Percentiles rank a stretch among this genome's conserved stretches.
phyloP scores from a whole-genome alignment of 805 yeast species.

The Candida sithepensis region DNA sequence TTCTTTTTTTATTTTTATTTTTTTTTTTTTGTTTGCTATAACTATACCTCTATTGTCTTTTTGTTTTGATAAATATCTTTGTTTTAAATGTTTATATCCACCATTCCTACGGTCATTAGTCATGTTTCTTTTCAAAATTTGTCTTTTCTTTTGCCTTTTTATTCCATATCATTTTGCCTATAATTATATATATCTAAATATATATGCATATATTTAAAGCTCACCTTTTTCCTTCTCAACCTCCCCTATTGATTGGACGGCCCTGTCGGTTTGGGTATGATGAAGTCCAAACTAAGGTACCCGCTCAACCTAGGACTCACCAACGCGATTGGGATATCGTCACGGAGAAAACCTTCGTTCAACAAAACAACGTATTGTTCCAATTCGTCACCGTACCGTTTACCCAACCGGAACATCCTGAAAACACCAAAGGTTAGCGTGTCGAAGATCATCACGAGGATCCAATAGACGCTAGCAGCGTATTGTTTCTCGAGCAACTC shows the following conservation, averaged over 20 bases:
- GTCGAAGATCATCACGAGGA: conserved; percentile 39
- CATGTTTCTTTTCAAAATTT: too few species aligned
- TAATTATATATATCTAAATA: background rate
- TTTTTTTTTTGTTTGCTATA: background rate
- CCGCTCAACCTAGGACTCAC: conserved; percentile 53
- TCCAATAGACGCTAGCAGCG: conserved; percentile 35
- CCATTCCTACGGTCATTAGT: too few species aligned
- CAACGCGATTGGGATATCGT: conserved; percentile 31
- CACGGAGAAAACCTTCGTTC: conserved; percentile 26
- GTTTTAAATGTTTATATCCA: too few species aligned
- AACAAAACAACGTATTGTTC: conserved; percentile 38
- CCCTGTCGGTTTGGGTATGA: conserved; percentile 40
- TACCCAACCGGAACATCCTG: conserved; percentile 31
- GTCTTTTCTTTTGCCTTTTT: background rate
- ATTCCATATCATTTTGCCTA: background rate
- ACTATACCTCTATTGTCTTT: background rate
- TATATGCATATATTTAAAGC: too few species aligned
- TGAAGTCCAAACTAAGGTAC: conserved; percentile 54
- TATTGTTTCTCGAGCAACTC: conserved; percentile 36
- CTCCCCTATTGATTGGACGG: conserved; percentile 3
- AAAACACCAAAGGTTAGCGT: conserved; percentile 39
- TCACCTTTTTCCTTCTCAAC: too few species aligned
- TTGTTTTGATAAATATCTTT: too few species aligned
- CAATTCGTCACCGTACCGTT: conserved; percentile 33
- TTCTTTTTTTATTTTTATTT: background rate